These are phyloP conservation scores for Lepidium sativum DNA, from an alignment of 345 rosid genomes.

Conservation along the genomic window DNA sequence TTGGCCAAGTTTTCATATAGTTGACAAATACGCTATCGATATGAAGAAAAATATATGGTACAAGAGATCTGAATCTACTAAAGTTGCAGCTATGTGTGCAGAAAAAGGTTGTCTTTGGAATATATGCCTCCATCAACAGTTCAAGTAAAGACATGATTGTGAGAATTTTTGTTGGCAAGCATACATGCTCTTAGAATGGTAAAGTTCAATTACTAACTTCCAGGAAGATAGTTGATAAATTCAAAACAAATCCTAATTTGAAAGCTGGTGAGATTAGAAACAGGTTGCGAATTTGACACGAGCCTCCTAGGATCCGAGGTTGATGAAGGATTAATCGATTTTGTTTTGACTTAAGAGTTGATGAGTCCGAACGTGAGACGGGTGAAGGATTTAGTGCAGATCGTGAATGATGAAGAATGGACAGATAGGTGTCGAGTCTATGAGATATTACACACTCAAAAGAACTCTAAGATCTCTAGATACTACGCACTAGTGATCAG, in stretches of 20 bases:
- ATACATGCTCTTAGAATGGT: neutral
- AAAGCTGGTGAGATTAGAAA: neutral
- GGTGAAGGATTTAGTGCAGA: no score
- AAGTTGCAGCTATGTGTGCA: neutral
- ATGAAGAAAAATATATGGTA: neutral
- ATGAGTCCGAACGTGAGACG: no score
- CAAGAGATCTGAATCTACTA: neutral
- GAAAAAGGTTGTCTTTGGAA: neutral
- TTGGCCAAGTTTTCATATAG: neutral
- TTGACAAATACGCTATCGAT: neutral
- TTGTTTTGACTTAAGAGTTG: no score
- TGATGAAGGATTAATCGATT: no score
- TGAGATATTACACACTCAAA: no score
- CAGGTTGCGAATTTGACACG: neutral
- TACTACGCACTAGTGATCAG: no score
- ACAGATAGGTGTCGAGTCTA: no score
- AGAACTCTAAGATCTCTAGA: no score
- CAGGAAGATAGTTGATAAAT: neutral
- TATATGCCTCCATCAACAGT: neutral
- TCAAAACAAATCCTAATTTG: neutral
- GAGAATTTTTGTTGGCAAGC: neutral
- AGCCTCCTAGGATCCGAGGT: no score
- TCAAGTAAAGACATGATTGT: neutral
- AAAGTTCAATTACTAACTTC: neutral
- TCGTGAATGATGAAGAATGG: no score